These are phyloP conservation scores for Penicillium sp. DNA, from an alignment of 2,329 filamentous ascomycete species.

Conservation along the genomic window DNA sequence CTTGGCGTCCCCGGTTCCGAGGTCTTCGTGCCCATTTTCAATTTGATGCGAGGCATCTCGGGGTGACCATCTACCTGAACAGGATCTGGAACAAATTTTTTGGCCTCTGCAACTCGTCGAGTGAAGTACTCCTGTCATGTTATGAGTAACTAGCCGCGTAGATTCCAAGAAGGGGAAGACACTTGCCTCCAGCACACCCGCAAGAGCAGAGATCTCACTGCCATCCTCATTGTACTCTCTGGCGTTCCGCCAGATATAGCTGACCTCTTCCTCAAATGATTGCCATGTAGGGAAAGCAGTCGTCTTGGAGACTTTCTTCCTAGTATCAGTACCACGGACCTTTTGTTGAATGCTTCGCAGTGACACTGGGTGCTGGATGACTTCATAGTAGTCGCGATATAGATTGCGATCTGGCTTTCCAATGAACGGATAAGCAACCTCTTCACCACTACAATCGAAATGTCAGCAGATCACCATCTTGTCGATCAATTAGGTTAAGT, in stretches of 20 bases:
- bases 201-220: constrained; percentile 73
- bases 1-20: constrained; percentile 49
- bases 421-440: constrained; percentile 68
- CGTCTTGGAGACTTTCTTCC: constrained; percentile 53
- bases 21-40: constrained; percentile 57
- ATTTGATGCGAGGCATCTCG: constrained; percentile 68
- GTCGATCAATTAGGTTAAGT: too few species aligned
- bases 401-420: constrained; percentile 68
- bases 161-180: too few species aligned
- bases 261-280: constrained; percentile 71
- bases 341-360: constrained; percentile 71
- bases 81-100: constrained; percentile 65
- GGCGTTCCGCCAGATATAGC: constrained; percentile 80
- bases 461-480: too few species aligned
- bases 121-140: constrained; percentile 59
- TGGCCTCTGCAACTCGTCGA: constrained; percentile 63
- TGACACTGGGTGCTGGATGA: constrained; percentile 75
- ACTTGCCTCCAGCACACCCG: constrained; percentile 69
- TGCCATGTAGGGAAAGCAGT: constrained; percentile 79
- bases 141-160: constrained; percentile 10
- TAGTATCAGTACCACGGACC: constrained; percentile 65
- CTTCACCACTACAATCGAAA: constrained; percentile 50
- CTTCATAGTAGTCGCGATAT: constrained; percentile 73
- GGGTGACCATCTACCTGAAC: constrained; percentile 26
- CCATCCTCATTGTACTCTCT: constrained; percentile 87